These are phyloP conservation scores for Solanum chiquidenum DNA, from an alignment of 257 asterid species.

Conservation along the genomic window DNA sequence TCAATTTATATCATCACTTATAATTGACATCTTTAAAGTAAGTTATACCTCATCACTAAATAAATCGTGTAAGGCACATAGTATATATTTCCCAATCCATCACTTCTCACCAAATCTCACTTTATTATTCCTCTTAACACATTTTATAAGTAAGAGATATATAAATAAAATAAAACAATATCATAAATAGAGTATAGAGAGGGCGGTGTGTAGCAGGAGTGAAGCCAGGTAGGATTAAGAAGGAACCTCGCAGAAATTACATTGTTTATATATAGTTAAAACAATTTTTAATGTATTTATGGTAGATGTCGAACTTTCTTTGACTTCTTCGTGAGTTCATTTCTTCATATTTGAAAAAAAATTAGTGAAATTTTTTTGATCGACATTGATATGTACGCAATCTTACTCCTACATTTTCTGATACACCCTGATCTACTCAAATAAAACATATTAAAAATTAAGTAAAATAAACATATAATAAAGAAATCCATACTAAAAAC, in stretches of 20 bases:
- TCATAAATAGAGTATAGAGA: neutral
- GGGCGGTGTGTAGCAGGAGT: too few species aligned
- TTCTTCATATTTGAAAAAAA: neutral
- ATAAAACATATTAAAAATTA: neutral
- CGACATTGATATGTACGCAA: rapidly evolving
- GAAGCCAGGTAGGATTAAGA: neutral
- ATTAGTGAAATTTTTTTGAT: neutral
- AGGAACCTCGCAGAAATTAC: too few species aligned
- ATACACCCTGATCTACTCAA: neutral
- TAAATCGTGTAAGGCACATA: constrained; percentile 13
- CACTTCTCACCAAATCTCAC: constrained; percentile 49
- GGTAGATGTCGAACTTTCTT: neutral
- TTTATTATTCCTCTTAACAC: neutral
- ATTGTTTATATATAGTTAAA: neutral
- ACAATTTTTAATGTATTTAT: too few species aligned
- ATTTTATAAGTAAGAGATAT: neutral
- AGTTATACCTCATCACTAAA: neutral
- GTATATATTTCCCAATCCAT: constrained; percentile 21
- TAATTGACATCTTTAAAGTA: neutral
- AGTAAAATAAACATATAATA: neutral
- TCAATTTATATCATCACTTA: neutral
- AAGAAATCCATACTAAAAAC: neutral
- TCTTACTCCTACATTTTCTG: neutral
- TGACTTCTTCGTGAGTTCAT: neutral
- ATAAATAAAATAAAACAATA: neutral